Evolutionary conservation across 2,329 filamentous ascomycete genomes (phyloP).

Genomic region (Sclerotinia sclerotiorum): DNA sequence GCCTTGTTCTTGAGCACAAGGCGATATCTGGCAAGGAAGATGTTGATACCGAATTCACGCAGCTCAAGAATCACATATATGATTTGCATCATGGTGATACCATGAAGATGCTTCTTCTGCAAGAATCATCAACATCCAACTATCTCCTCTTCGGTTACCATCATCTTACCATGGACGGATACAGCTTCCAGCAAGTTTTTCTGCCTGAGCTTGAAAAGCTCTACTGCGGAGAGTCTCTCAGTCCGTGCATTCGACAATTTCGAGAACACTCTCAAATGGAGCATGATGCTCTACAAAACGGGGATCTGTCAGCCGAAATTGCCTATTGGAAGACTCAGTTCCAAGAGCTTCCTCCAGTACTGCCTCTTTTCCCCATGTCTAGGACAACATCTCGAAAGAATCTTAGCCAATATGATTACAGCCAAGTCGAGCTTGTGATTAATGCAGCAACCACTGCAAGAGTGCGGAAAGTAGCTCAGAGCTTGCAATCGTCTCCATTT

Average conservation of each 20-base stretch:
- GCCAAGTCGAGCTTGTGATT: neutral
- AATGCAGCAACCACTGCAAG: neutral
- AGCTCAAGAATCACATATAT: no score
- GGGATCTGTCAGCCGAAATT: constrained; percentile 38
- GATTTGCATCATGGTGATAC: no score
- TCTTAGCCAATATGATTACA: neutral
- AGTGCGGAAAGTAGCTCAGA: constrained; percentile 8
- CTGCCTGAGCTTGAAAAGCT: constrained; percentile 29
- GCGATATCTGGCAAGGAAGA: no score
- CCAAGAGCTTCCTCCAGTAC: constrained; percentile 29
- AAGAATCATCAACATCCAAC: no score
- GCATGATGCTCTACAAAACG: constrained; percentile 39
- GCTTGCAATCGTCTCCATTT: constrained; percentile 42
- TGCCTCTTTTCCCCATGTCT: constrained; percentile 43
- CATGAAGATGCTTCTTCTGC: no score
- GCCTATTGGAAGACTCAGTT: constrained; percentile 42
- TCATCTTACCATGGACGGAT: constrained; percentile 53
- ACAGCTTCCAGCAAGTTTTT: constrained; percentile 47
- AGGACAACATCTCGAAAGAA: constrained; percentile 25
- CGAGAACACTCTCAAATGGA: constrained; percentile 29
- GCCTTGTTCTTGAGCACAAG: no score
- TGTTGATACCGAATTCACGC: no score
- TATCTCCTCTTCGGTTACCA: constrained; percentile 43
- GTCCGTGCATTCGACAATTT: constrained; percentile 38
- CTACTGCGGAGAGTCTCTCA: neutral